Conservation (phyloP, 164 flowering plant genomes). For the grape (Vitis vinifera) region ASM3070453v1 NC_081818.1:10825501-10826000, state of each 20-base stretch:
- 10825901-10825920: no score
- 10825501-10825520: slow-evolving; percentile 49
- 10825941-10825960: no score
- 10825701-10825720: no score
- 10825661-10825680: no score
- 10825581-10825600: slow-evolving; percentile 63
- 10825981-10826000: no score
- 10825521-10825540: slow-evolving; percentile 54
- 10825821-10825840: slow-evolving; percentile 78
- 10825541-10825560: slow-evolving; percentile 52
- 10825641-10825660: no score
- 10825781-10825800: slow-evolving; percentile 83
- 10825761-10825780: slow-evolving; percentile 67
- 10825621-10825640: no score
- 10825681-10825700: no score
- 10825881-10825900: no score
- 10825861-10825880: no score
- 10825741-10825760: background rate
- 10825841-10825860: slow-evolving; percentile 72
- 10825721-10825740: background rate
- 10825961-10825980: no score
- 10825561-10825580: slow-evolving; percentile 81
- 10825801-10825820: slow-evolving; percentile 78
- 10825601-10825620: slow-evolving; percentile 25
- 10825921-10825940: no score